Percentiles rank a stretch among this genome's conserved stretches.
Evolutionary conservation across 352 stramenopile species (phyloP).

Genomic region (Elongisporangium undulatum): DNA sequence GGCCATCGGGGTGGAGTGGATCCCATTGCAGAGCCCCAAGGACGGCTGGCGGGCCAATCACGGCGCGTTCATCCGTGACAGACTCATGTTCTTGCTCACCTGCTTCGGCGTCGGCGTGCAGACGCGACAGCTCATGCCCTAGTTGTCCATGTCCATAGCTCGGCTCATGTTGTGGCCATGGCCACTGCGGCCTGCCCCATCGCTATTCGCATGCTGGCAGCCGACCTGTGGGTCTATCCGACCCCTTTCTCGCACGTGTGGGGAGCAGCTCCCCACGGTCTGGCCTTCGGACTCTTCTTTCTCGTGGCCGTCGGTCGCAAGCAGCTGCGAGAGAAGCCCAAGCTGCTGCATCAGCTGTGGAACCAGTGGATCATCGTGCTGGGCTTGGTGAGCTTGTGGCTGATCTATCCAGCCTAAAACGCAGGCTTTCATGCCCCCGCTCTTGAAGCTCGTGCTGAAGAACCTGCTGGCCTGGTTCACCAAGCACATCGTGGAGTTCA

Average conservation of each 20-base stretch:
- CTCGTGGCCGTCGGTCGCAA: slow-evolving; percentile 9
- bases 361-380: slow-evolving; percentile 3
- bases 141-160: slow-evolving; percentile 4
- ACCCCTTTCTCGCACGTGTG: slow-evolving; percentile 17
- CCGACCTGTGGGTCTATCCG: slow-evolving; percentile 17
- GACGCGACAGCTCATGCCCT: slow-evolving; percentile 6
- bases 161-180: slow-evolving; percentile 5
- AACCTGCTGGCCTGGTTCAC: slow-evolving; percentile 12
- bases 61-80: slow-evolving; percentile 15
- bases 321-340: too few relatives aligned
- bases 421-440: background rate
- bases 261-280: slow-evolving; percentile 9
- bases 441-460: slow-evolving; percentile 17
- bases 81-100: slow-evolving; percentile 8
- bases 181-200: slow-evolving; percentile 8
- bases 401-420: too few relatives aligned
- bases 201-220: slow-evolving; percentile 4
- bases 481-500: slow-evolving; percentile 21
- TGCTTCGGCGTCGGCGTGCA: slow-evolving; percentile 1
- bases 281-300: slow-evolving; percentile 11
- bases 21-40: slow-evolving; percentile 1
- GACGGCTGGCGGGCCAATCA: slow-evolving; percentile 19
- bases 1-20: background rate
- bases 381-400: too few relatives aligned
- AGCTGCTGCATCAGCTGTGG: too few relatives aligned